phyloP scores from a whole-genome alignment of 495 filamentous ascomycete genomes.

The Tuber borchii region DNA sequence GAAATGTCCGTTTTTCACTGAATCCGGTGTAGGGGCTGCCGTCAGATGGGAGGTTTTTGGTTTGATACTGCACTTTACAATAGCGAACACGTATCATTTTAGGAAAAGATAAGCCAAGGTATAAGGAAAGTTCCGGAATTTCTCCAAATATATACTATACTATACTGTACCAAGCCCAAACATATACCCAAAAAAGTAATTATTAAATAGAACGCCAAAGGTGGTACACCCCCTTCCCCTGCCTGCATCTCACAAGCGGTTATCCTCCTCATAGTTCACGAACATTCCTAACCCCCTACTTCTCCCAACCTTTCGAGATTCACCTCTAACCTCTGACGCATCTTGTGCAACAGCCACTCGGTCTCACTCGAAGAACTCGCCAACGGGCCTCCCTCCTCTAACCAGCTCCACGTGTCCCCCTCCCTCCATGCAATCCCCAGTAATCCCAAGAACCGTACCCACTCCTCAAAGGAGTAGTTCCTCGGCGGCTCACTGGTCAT shows the following conservation, averaged over 20 bases:
- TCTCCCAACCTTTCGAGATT: slow-evolving; percentile 20
- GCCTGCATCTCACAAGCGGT: background rate
- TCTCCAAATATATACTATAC: background rate
- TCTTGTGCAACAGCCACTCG: slow-evolving; percentile 69
- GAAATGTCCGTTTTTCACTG: background rate
- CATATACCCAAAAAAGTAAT: background rate
- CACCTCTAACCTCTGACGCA: slow-evolving; percentile 52
- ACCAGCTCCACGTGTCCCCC: slow-evolving; percentile 63
- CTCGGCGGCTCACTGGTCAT: slow-evolving; percentile 54
- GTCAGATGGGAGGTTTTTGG: background rate
- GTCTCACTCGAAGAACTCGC: slow-evolving; percentile 67
- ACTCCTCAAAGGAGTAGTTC: slow-evolving; percentile 72
- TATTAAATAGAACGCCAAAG: background rate
- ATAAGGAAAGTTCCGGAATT: background rate
- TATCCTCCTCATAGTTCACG: background rate
- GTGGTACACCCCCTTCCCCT: background rate
- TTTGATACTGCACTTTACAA: background rate
- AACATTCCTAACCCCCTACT: background rate
- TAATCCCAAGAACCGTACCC: slow-evolving; percentile 71
- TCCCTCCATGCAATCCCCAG: slow-evolving; percentile 48
- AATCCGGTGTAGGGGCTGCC: background rate
- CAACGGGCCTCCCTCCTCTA: slow-evolving; percentile 63
- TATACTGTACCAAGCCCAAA: background rate
- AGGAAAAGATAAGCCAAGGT: background rate
- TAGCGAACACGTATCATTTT: background rate